Conservation (phyloP, 331 rosid genomes). For the Arachis monticola region DNA sequence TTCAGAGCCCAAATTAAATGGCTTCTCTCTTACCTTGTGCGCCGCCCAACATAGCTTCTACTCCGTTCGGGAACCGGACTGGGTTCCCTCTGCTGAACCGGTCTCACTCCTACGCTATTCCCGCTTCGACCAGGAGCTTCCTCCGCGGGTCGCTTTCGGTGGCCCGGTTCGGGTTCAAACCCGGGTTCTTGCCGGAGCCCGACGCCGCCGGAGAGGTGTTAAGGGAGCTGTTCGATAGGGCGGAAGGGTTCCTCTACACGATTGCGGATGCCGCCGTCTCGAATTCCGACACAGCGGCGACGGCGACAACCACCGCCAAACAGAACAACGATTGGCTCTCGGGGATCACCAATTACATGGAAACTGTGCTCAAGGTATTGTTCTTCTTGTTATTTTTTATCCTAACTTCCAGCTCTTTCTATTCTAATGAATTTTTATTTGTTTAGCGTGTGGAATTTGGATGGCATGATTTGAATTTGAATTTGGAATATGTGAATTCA, state of each 20-base stretch:
- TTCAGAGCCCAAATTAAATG: conserved; percentile 48
- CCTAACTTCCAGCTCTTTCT: conserved; percentile 12
- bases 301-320: conserved; percentile 46
- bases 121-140: conserved; percentile 40
- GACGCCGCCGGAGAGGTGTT: conserved; percentile 50
- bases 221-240: conserved; percentile 63
- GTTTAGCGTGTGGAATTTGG: not conserved
- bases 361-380: conserved; percentile 73
- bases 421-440: conserved; percentile 15
- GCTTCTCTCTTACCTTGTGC: conserved; percentile 54
- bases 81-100: conserved; percentile 52
- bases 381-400: not conserved
- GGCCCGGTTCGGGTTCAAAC: conserved; percentile 61
- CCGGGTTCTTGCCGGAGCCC: conserved; percentile 67
- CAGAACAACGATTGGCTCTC: conserved; percentile 89
- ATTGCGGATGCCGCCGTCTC: conserved; percentile 90
- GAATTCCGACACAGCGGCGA: conserved; percentile 52
- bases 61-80: conserved; percentile 54
- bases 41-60: conserved; percentile 52
- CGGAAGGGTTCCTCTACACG: conserved; percentile 80
- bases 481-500: not conserved
- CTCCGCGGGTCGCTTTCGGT: conserved; percentile 70
- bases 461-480: not conserved
- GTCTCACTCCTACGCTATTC: conserved; percentile 43
- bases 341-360: conserved; percentile 85